A percentile compares a stretch with the other conserved stretches of the same genome.
Evolutionary conservation across 805 yeast genomes (phyloP).

Genomic region (Trichomonascus vanleenenianus): DNA sequence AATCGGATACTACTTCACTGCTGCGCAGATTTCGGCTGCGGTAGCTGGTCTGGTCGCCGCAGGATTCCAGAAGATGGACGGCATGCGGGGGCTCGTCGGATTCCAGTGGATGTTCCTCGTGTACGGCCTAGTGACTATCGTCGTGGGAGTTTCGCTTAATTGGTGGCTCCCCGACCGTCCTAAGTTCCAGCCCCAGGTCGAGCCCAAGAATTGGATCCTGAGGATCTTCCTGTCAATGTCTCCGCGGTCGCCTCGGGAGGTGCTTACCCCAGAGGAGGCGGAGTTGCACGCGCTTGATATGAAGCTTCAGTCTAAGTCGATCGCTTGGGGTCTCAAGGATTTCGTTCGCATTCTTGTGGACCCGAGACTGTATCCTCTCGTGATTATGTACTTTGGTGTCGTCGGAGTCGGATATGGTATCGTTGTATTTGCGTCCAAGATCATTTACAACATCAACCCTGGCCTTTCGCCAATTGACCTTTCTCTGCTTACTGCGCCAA

Average conservation of each 20-base stretch:
- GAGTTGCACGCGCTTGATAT: conserved; percentile 54
- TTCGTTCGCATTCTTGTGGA: conserved; percentile 50
- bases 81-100: conserved; percentile 59
- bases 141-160: conserved; percentile 52
- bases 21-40: conserved; percentile 88
- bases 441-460: conserved; percentile 60
- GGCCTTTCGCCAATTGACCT: conserved; percentile 55
- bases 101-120: conserved; percentile 83
- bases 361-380: conserved; percentile 66
- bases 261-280: conserved; percentile 43
- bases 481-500: conserved; percentile 76
- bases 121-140: conserved; percentile 63
- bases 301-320: conserved; percentile 35
- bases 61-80: conserved; percentile 80
- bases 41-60: conserved; percentile 83
- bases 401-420: conserved; percentile 88
- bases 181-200: background rate
- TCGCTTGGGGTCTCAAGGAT: conserved; percentile 55
- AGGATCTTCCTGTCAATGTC: background rate
- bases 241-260: conserved; percentile 9
- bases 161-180: conserved; percentile 91
- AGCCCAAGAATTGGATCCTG: conserved; percentile 6
- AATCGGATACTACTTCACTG: conserved; percentile 84
- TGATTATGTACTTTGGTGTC: conserved; percentile 86
- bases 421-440: conserved; percentile 77